These are phyloP conservation scores for Eucalyptus brandiana DNA, from an alignment of 345 rosid genomes.

Conservation along the genomic window DNA sequence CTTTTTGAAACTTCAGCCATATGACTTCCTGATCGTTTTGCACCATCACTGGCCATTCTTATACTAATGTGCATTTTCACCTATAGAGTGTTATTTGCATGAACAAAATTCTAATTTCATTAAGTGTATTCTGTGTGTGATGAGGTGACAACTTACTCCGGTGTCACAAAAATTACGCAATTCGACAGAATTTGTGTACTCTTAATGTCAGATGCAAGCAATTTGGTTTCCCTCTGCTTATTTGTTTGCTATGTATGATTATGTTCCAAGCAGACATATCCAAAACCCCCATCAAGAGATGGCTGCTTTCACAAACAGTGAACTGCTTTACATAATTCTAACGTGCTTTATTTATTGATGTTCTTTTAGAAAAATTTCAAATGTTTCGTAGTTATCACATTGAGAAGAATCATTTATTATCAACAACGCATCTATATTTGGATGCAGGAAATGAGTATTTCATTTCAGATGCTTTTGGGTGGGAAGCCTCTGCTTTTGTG, in stretches of 20 bases:
- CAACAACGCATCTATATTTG: slow-evolving; percentile 49
- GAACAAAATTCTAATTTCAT: not conserved
- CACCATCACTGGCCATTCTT: not conserved
- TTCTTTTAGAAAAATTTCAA: slow-evolving; percentile 19
- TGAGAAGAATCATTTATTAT: not conserved
- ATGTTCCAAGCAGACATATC: not conserved
- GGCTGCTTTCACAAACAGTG: not conserved
- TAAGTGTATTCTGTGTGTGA: not conserved
- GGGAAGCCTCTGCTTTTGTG: slow-evolving; percentile 39
- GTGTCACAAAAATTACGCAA: not conserved
- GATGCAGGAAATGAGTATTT: slow-evolving; percentile 41
- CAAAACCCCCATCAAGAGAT: not conserved
- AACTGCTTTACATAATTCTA: not conserved
- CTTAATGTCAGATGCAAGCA: not conserved
- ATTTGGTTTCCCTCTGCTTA: not conserved
- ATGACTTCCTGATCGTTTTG: not conserved
- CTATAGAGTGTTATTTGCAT: not conserved
- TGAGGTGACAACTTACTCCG: not conserved
- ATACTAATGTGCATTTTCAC: not conserved
- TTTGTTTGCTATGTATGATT: not conserved
- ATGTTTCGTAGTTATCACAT: slow-evolving; percentile 7
- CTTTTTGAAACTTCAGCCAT: not conserved
- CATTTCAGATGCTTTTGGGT: slow-evolving; percentile 43
- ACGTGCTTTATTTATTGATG: not conserved
- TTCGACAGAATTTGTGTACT: not conserved